Evolutionary conservation across 768 basidiomycete genomes (phyloP).

Genomic region (Phaffia australis): DNA sequence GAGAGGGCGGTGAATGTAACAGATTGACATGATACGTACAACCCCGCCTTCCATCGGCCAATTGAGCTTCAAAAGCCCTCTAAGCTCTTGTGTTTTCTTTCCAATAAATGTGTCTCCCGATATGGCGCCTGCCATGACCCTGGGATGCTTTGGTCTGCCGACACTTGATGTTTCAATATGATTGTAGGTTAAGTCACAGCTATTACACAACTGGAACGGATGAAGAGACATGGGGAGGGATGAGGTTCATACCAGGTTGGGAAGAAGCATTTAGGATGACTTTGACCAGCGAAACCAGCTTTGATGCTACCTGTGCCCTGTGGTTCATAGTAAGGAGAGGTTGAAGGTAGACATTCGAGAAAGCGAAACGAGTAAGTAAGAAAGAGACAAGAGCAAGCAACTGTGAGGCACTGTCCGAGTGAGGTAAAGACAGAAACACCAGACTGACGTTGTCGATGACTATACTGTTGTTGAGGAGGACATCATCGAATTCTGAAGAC

Average conservation of each 20-base stretch:
- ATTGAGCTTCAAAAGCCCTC: slow-evolving; percentile 92
- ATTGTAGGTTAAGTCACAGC: slow-evolving; percentile 19
- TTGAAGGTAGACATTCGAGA: not conserved
- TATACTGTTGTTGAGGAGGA: slow-evolving; percentile 36
- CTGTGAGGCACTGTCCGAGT: not conserved
- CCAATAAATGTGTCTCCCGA: slow-evolving; percentile 97
- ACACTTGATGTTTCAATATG: slow-evolving; percentile 48
- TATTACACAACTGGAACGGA: not conserved
- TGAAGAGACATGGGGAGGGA: slow-evolving; percentile 31
- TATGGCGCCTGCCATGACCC: slow-evolving; percentile 87
- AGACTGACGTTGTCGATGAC: slow-evolving; percentile 89
- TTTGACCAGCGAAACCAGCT: slow-evolving; percentile 97
- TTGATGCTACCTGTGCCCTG: slow-evolving; percentile 98
- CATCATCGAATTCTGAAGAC: slow-evolving; percentile 24
- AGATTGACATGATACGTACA: slow-evolving; percentile 41
- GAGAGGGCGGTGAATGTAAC: not conserved
- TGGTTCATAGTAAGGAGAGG: not conserved
- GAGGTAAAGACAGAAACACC: not conserved
- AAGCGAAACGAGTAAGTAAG: not conserved
- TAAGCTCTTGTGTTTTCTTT: slow-evolving; percentile 82
- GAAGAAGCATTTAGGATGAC: slow-evolving; percentile 98
- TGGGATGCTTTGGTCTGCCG: slow-evolving; percentile 91
- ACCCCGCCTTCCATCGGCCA: slow-evolving; percentile 99
- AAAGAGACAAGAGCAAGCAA: not conserved
- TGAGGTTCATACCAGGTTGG: slow-evolving; percentile 73